Evolutionary conservation across 148 eudicot species (phyloP).

Genomic region (Mesembryanthemum crystallinum): DNA sequence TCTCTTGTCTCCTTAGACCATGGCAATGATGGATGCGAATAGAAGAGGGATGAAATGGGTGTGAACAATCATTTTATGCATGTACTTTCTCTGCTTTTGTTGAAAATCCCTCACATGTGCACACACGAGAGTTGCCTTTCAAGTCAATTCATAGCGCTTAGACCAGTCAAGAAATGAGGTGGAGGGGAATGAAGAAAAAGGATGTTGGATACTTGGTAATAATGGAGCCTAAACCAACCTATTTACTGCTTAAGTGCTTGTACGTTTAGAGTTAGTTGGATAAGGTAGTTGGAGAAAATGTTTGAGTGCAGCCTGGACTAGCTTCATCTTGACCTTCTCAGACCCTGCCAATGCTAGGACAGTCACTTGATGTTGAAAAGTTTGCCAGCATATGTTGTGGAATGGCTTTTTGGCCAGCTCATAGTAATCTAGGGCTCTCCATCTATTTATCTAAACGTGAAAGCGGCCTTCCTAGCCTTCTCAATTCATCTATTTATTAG

Average conservation of each 20-base stretch:
- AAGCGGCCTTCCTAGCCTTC: no score
- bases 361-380: background rate
- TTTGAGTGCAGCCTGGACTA: background rate
- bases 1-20: background rate
- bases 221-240: background rate
- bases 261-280: background rate
- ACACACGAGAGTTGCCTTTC: no score
- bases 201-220: no score
- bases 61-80: background rate
- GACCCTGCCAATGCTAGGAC: background rate
- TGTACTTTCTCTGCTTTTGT: background rate
- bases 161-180: no score
- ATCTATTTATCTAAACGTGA: no score
- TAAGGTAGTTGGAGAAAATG: background rate
- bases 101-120: background rate
- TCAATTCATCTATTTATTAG: no score
- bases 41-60: background rate
- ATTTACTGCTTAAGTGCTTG: background rate
- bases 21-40: constrained; percentile 3
- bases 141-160: no score
- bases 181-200: no score
- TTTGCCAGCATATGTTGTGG: background rate
- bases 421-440: no score
- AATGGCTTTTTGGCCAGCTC: no score
- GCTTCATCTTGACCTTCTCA: background rate